Base-by-base conservation (phyloP, 495 filamentous ascomycete species). In the Penicillium arizonense region DNA sequence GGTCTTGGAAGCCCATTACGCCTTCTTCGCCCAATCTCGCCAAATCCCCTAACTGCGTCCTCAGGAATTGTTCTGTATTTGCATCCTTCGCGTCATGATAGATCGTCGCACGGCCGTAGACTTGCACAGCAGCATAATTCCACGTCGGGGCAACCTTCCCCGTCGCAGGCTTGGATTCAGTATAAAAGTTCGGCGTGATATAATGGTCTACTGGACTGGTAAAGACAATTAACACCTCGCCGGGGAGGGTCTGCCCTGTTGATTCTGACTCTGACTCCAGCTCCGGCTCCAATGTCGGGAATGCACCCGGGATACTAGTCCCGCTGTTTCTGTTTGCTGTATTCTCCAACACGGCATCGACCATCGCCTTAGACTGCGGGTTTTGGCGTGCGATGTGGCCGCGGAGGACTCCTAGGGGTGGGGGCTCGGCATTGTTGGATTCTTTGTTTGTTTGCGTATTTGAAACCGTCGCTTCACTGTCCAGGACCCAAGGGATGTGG, bases 131-230 rank as follows among this genome's bases (percentile, higher is more conserved):
- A 2, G 78, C 62, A 53, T 84, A 86, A 57, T 84, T 80, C 82
- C 82, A 85, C 5, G 82, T 86, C 1, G 81, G 81, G 3, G 82
- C 82, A 1, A 84, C 80, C 53, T 84, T 85, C 5, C 72, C 79
- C 0, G 75, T 80, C 3, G 45, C 59, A 1, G 77, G 79, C 54
- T 84, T 84, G 7, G 81, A 81, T 53, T 79, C 74, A 10, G 64
- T 71, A 63, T 83, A 86, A 65, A 82, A 84, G 38, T 83, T 78
- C 7, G 82, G 82, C 10, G 81, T 81, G 33, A 86, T 74, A 55
- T 86, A 86, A 61, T 80, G 75, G 30, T 83, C 71, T 1, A 66
- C 54, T 0, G 75, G 63, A 2, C 69, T 69, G 14, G 69, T 83
- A 66, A 86, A 86, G 12, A 84, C 68, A 3, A 85, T 63, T 30